phyloP scores from a whole-genome alignment of 352 stramenopile genomes.

The Phytopythium chamaehyphon region DNA sequence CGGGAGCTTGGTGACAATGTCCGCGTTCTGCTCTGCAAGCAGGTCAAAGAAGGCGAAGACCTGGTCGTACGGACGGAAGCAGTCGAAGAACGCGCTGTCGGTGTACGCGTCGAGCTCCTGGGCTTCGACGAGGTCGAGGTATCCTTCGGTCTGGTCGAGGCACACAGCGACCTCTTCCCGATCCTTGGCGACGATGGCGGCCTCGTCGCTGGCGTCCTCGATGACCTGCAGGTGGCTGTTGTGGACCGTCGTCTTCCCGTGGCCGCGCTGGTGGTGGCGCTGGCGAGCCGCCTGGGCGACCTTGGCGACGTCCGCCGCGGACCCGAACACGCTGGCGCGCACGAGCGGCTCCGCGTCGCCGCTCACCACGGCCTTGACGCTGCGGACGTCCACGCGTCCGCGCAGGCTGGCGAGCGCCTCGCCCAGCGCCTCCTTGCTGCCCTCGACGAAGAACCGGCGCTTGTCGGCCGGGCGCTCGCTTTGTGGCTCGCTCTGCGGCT shows the following conservation, averaged over 20 bases:
- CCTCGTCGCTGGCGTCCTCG: conserved; percentile 21
- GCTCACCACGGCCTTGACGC: conserved; percentile 18
- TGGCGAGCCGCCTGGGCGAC: conserved; percentile 6
- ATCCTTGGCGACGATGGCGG: conserved; percentile 30
- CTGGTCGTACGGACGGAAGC: conserved; percentile 58
- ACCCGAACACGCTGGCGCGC: conserved; percentile 23
- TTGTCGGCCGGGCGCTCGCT: neutral
- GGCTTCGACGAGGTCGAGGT: conserved; percentile 27
- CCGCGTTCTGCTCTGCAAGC: conserved; percentile 32
- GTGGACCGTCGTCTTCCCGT: conserved; percentile 13
- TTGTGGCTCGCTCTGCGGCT: neutral
- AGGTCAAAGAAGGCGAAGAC: conserved; percentile 61
- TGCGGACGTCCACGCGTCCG: conserved; percentile 23
- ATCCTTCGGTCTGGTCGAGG: conserved; percentile 40
- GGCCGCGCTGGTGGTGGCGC: neutral
- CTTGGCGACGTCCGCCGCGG: conserved; percentile 17
- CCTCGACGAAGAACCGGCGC: conserved; percentile 29
- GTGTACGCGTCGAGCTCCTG: conserved; percentile 21
- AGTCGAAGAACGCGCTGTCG: conserved; percentile 63
- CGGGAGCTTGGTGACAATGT: conserved; percentile 48
- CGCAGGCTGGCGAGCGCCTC: conserved; percentile 16
- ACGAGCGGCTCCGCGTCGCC: conserved; percentile 10
- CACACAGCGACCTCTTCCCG: conserved; percentile 39
- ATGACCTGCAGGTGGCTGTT: conserved; percentile 26
- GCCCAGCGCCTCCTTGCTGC: conserved; percentile 23